Percentiles rank a stretch among this genome's conserved stretches.
Conservation (phyloP, 768 basidiomycete genomes). For the Lactarius deliciosus region DNA sequence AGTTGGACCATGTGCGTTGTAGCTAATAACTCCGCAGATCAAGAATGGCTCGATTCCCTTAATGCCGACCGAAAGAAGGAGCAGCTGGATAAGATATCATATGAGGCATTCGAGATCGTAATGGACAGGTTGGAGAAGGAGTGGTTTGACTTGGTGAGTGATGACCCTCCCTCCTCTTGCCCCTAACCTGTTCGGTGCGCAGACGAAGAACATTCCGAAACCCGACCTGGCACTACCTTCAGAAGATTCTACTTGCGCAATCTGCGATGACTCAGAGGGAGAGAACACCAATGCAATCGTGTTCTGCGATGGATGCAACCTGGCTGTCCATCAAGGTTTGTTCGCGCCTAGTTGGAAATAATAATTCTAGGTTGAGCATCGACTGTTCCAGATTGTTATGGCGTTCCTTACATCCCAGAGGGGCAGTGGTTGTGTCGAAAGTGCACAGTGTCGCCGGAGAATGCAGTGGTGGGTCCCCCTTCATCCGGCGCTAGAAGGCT, state of each 20-base stretch:
- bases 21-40: conserved; percentile 51
- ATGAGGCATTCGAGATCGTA: conserved; percentile 91
- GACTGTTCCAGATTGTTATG: conserved; percentile 80
- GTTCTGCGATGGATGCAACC: conserved; percentile 98
- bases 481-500: not conserved
- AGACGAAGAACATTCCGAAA: conserved; percentile 95
- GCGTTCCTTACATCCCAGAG: conserved; percentile 98
- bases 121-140: conserved; percentile 99
- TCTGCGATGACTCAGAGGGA: conserved; percentile 97
- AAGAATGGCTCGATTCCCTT: conserved; percentile 88
- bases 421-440: conserved; percentile 99
- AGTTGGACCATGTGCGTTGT: not conserved
- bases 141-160: conserved; percentile 89
- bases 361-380: not conserved
- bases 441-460: conserved; percentile 96
- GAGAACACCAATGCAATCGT: conserved; percentile 99
- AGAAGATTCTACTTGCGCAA: conserved; percentile 94
- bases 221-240: conserved; percentile 83
- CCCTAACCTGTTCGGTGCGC: conserved; percentile 2
- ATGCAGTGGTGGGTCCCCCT: conserved; percentile 72
- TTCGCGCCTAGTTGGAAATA: not conserved
- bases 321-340: conserved; percentile 98
- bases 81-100: conserved; percentile 65
- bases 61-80: conserved; percentile 82
- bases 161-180: conserved; percentile 21